Evolutionary conservation across 2,329 filamentous ascomycete species (phyloP).

Genomic region (Aspergillus sp.): DNA sequence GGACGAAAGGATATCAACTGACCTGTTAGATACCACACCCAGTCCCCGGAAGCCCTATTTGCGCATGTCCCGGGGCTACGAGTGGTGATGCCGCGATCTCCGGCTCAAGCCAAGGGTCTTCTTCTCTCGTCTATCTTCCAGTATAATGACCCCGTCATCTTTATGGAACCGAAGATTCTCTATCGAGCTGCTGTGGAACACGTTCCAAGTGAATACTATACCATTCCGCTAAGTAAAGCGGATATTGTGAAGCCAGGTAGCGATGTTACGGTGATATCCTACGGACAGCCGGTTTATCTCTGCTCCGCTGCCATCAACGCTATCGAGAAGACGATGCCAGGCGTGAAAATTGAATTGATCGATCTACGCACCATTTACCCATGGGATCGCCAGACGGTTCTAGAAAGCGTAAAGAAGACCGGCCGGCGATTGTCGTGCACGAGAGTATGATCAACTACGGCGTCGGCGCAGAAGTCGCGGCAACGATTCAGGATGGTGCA

Average conservation of each 20-base stretch:
- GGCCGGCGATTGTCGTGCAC: slow-evolving; percentile 82
- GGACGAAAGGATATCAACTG: slow-evolving; percentile 1
- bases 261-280: slow-evolving; percentile 76
- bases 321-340: slow-evolving; percentile 62
- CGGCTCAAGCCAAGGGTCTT: slow-evolving; percentile 79
- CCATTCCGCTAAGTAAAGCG: slow-evolving; percentile 76
- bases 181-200: slow-evolving; percentile 89
- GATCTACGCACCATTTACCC: slow-evolving; percentile 84
- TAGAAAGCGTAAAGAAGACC: slow-evolving; percentile 78
- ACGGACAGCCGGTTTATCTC: slow-evolving; percentile 81
- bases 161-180: slow-evolving; percentile 89
- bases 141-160: slow-evolving; percentile 77
- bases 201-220: slow-evolving; percentile 71
- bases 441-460: slow-evolving; percentile 88
- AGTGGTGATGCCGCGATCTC: slow-evolving; percentile 79
- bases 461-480: slow-evolving; percentile 80
- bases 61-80: slow-evolving; percentile 77
- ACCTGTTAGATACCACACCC: slow-evolving; percentile 60
- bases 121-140: slow-evolving; percentile 65
- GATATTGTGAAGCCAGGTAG: slow-evolving; percentile 73
- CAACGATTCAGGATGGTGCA: slow-evolving; percentile 78
- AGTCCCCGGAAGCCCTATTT: slow-evolving; percentile 82
- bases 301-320: slow-evolving; percentile 69
- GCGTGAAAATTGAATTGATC: slow-evolving; percentile 72
- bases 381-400: slow-evolving; percentile 75